Evolutionary conservation across 495 filamentous ascomycete genomes (phyloP).

Genomic region (Lineolata rhizophorae): DNA sequence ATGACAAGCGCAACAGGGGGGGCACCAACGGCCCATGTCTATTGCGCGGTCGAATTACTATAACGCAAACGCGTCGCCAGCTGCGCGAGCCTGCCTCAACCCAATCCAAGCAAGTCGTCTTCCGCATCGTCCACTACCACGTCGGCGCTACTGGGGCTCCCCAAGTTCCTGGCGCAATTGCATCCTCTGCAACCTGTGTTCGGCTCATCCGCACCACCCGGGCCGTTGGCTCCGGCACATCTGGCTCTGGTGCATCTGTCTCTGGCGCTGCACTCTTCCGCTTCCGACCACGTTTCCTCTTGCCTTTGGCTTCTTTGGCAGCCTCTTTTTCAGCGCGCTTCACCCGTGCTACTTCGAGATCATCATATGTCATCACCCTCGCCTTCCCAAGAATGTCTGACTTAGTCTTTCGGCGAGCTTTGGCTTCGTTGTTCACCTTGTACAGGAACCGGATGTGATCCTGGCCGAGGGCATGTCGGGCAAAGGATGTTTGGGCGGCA

Average conservation of each 20-base stretch:
- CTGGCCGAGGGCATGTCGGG: background rate
- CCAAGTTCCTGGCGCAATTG: background rate
- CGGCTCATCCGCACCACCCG: background rate
- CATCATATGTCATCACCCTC: constrained; percentile 1
- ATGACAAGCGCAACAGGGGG: too few relatives aligned
- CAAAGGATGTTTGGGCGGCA: background rate
- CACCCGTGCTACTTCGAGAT: background rate
- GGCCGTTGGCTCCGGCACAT: background rate
- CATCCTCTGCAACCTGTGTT: constrained; percentile 1
- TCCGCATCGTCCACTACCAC: background rate
- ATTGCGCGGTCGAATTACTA: too few relatives aligned
- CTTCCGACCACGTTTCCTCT: constrained; percentile 1
- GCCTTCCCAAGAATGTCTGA: background rate
- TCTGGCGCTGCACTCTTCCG: background rate
- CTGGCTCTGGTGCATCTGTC: background rate
- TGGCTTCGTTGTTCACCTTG: background rate
- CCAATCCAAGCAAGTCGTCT: background rate
- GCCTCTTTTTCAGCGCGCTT: constrained; percentile 1
- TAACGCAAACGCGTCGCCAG: too few relatives aligned
- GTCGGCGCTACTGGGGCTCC: background rate
- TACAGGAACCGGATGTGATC: background rate
- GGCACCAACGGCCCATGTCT: too few relatives aligned
- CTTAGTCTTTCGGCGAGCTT: background rate
- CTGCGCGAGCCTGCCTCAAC: background rate
- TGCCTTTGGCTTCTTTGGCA: background rate